Evolutionary conservation across 805 yeast species (phyloP).

Genomic region (Candida ponderosae): DNA sequence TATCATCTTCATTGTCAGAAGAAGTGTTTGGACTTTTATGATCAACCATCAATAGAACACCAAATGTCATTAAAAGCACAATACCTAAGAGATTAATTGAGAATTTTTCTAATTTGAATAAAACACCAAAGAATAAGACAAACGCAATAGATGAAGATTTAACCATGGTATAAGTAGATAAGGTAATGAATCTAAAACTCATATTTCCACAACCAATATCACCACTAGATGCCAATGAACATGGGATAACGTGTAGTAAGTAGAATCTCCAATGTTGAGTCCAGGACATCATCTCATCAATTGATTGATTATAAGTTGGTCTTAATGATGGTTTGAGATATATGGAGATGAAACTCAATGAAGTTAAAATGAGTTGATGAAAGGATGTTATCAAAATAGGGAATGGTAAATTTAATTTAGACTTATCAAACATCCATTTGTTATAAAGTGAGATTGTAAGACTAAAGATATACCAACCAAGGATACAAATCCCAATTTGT

Average conservation of each 20-base stretch:
- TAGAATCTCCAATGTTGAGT: constrained; percentile 29
- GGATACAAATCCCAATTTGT: constrained; percentile 9
- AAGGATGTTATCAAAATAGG: constrained; percentile 80
- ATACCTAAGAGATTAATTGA: constrained; percentile 61
- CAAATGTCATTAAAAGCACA: constrained; percentile 70
- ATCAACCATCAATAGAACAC: constrained; percentile 85
- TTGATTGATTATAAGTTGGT: constrained; percentile 5
- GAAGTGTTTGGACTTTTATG: constrained; percentile 21
- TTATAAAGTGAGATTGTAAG: constrained; percentile 72
- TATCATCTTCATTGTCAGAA: constrained; percentile 12
- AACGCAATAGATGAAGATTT: constrained; percentile 85
- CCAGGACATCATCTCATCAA: constrained; percentile 1
- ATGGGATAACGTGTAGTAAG: constrained; percentile 59
- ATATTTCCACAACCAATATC: constrained; percentile 92
- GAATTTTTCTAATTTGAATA: constrained; percentile 71
- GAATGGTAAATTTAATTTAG: constrained; percentile 67
- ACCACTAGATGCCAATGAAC: constrained; percentile 82
- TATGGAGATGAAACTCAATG: constrained; percentile 27
- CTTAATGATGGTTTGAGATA: constrained; percentile 9
- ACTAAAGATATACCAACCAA: constrained; percentile 68
- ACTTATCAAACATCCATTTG: constrained; percentile 91
- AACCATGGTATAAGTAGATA: constrained; percentile 86
- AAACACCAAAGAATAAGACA: constrained; percentile 80
- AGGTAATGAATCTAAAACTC: constrained; percentile 69
- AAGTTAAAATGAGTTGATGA: constrained; percentile 73